Conservation (phyloP, 2,329 filamentous ascomycete species). For the Penicillium sp. region DNA sequence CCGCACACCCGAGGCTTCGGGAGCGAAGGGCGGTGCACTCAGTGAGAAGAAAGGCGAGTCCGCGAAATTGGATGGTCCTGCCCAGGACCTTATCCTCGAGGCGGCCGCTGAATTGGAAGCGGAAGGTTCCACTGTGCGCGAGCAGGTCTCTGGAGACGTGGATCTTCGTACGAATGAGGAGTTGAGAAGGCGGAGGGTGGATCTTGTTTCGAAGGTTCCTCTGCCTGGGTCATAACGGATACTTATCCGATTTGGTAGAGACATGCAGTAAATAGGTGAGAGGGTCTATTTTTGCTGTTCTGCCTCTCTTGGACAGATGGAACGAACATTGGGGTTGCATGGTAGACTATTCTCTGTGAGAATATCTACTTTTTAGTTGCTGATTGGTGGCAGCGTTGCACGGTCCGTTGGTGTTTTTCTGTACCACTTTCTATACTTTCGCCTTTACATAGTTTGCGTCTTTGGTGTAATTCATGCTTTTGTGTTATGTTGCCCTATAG, state of each 20-base stretch:
- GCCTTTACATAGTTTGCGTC: not conserved
- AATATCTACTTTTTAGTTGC: not conserved
- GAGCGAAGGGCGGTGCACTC: slow-evolving; percentile 10
- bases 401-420: not conserved
- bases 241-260: not conserved
- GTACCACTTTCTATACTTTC: not conserved
- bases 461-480: not conserved
- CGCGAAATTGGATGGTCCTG: slow-evolving; percentile 26
- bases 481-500: not conserved
- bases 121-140: slow-evolving; percentile 28
- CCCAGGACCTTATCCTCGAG: slow-evolving; percentile 38
- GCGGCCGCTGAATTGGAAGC: slow-evolving; percentile 32
- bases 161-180: not conserved
- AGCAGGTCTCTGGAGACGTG: not conserved
- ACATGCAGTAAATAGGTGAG: not conserved
- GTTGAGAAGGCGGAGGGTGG: not conserved
- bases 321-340: not conserved
- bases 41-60: slow-evolving; percentile 25
- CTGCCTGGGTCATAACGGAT: slow-evolving; percentile 1
- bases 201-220: slow-evolving; percentile 4
- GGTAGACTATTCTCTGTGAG: not conserved
- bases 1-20: slow-evolving; percentile 35
- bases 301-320: not conserved
- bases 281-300: not conserved
- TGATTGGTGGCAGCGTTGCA: not conserved